These are phyloP conservation scores for Puccinia horiana DNA, from an alignment of 1,284 basidiomycete genomes.

Conservation along the genomic window DNA sequence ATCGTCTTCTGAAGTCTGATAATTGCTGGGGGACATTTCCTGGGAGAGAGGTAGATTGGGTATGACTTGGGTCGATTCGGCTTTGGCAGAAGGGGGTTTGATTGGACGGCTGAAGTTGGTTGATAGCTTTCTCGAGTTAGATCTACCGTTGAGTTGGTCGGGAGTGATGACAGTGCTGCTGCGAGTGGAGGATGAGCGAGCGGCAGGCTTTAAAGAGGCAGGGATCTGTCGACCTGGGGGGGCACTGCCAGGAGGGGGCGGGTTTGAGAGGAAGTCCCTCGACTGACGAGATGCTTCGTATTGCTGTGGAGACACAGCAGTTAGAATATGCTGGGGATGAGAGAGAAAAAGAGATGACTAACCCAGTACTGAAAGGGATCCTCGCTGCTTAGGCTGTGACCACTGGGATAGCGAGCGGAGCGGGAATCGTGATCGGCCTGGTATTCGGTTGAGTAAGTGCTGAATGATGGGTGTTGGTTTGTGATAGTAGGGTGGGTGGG, in stretches of 20 bases:
- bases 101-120: constrained; percentile 37
- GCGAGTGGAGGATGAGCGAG: neutral
- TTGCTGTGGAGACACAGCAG: constrained; percentile 3
- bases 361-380: constrained; percentile 44
- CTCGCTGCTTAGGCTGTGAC: constrained; percentile 27
- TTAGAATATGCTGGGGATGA: neutral
- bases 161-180: neutral
- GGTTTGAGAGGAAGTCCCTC: neutral
- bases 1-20: neutral
- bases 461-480: constrained; percentile 2
- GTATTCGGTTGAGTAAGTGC: neutral
- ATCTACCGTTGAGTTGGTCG: neutral
- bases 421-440: neutral
- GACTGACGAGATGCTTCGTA: constrained; percentile 35
- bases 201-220: neutral
- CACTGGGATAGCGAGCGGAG: constrained; percentile 12
- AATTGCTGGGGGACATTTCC: constrained; percentile 22
- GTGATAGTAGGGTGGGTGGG: neutral
- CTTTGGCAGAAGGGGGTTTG: neutral
- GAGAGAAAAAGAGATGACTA: neutral
- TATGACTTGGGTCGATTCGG: neutral
- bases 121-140: neutral
- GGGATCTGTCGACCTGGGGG: neutral
- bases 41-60: constrained; percentile 20
- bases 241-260: neutral